These are phyloP conservation scores for Scheffersomyces ergatensis DNA, from an alignment of 805 yeast genomes.

Conservation along the genomic window DNA sequence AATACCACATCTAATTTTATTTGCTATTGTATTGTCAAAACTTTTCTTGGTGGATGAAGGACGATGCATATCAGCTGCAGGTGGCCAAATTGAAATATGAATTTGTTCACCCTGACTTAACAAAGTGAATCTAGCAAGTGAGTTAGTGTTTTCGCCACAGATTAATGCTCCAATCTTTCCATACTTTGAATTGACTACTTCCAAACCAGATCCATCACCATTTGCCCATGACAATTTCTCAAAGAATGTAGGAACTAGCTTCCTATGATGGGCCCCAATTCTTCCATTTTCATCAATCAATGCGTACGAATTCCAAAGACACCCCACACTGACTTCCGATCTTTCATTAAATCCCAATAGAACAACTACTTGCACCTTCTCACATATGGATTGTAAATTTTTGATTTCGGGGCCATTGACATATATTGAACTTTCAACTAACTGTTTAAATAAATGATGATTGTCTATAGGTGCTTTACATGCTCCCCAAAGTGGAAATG, in stretches of 20 bases:
- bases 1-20: slow-evolving; percentile 13
- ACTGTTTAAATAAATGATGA: slow-evolving; percentile 14
- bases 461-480: slow-evolving; percentile 20
- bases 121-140: slow-evolving; percentile 18
- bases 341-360: slow-evolving; percentile 18
- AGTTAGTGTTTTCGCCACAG: slow-evolving; percentile 6
- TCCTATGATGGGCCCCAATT: neutral
- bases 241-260: neutral
- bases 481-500: slow-evolving; percentile 19
- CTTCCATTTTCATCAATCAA: neutral
- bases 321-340: slow-evolving; percentile 16
- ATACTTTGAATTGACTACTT: neutral
- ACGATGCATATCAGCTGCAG: slow-evolving; percentile 26
- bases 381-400: slow-evolving; percentile 8
- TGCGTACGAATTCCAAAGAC: slow-evolving; percentile 20
- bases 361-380: slow-evolving; percentile 13
- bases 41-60: slow-evolving; percentile 38
- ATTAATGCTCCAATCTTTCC: neutral
- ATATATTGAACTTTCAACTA: slow-evolving; percentile 16
- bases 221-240: neutral
- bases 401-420: slow-evolving; percentile 20
- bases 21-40: slow-evolving; percentile 8
- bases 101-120: slow-evolving; percentile 19
- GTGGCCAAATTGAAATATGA: slow-evolving; percentile 20
- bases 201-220: neutral